Percentiles rank a stretch among this genome's conserved stretches.
phyloP scores from a whole-genome alignment of 2,329 filamentous ascomycete species.

The Diaporthe sp. region DNA sequence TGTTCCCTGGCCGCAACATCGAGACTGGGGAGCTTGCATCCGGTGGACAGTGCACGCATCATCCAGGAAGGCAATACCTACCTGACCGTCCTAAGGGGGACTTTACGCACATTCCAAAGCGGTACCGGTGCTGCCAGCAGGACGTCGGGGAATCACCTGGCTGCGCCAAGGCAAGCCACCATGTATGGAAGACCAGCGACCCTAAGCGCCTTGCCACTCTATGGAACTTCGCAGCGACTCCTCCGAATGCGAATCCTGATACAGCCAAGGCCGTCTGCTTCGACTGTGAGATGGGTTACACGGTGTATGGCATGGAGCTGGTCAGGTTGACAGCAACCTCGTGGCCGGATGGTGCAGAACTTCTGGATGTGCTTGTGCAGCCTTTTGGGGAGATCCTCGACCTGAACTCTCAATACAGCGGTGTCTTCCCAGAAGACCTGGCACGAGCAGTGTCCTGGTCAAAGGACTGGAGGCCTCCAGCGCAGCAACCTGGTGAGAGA shows the following conservation, averaged over 20 bases:
- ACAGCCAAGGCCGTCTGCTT: conserved; percentile 78
- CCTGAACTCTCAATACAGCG: conserved; percentile 92
- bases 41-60: conserved; percentile 82
- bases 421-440: conserved; percentile 83
- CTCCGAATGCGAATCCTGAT: conserved; percentile 66
- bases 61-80: conserved; percentile 78
- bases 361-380: conserved; percentile 87
- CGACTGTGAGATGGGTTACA: conserved; percentile 99
- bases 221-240: conserved; percentile 84
- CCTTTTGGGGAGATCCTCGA: conserved; percentile 88
- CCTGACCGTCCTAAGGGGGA: conserved; percentile 68
- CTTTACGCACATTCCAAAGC: conserved; percentile 66
- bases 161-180: conserved; percentile 76
- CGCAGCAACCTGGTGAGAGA: conserved; percentile 40
- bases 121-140: conserved; percentile 84
- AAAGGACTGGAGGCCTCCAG: conserved; percentile 39
- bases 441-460: conserved; percentile 71
- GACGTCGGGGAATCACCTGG: conserved; percentile 77
- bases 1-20: conserved; percentile 85
- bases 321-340: conserved; percentile 88
- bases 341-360: conserved; percentile 80
- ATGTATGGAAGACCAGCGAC: conserved; percentile 89
- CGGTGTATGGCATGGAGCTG: conserved; percentile 86
- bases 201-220: conserved; percentile 80
- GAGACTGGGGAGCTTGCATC: conserved; percentile 80